A percentile compares a stretch with the other conserved stretches of the same genome.
These are phyloP conservation scores for Angomonas ambiguus DNA, from an alignment of 208 protist genomes.

Conservation along the genomic window DNA sequence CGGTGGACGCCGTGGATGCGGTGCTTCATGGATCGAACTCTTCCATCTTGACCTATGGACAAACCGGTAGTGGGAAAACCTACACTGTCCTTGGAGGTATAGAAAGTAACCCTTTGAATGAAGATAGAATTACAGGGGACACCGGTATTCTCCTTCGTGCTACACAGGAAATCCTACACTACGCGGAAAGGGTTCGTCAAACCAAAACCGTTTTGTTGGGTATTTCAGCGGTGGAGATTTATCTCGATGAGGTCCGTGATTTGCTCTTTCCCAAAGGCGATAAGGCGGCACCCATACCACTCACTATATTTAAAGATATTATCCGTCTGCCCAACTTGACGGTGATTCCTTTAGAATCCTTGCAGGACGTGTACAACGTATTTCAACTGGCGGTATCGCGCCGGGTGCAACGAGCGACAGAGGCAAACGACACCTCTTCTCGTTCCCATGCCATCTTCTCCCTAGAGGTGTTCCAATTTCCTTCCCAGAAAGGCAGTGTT, in stretches of 20 bases:
- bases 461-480: conserved; percentile 73
- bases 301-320: conserved; percentile 35
- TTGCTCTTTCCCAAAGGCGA: conserved; percentile 29
- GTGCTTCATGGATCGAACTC: conserved; percentile 57
- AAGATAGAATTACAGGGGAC: conserved; percentile 39
- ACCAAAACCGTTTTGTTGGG: conserved; percentile 40
- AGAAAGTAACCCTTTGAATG: conserved; percentile 6
- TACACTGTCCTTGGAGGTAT: conserved; percentile 58
- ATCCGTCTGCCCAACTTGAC: conserved; percentile 42
- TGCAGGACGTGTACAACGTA: conserved; percentile 35
- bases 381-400: conserved; percentile 40
- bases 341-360: conserved; percentile 21
- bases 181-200: conserved; percentile 14
- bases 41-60: conserved; percentile 71
- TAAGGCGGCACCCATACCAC: conserved; percentile 17
- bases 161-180: conserved; percentile 59
- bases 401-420: conserved; percentile 55
- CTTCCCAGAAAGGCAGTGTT: conserved; percentile 11
- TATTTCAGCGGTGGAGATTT: conserved; percentile 72
- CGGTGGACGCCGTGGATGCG: conserved; percentile 44
- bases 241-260: conserved; percentile 74
- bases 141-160: conserved; percentile 65
- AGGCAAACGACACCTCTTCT: conserved; percentile 80
- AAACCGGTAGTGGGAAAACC: conserved; percentile 88
- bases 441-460: conserved; percentile 86